Percentiles rank a stretch among this genome's conserved stretches.
phyloP scores from a whole-genome alignment of 371 early-diverging fungal species.

The Umbelopsis sp. region DNA sequence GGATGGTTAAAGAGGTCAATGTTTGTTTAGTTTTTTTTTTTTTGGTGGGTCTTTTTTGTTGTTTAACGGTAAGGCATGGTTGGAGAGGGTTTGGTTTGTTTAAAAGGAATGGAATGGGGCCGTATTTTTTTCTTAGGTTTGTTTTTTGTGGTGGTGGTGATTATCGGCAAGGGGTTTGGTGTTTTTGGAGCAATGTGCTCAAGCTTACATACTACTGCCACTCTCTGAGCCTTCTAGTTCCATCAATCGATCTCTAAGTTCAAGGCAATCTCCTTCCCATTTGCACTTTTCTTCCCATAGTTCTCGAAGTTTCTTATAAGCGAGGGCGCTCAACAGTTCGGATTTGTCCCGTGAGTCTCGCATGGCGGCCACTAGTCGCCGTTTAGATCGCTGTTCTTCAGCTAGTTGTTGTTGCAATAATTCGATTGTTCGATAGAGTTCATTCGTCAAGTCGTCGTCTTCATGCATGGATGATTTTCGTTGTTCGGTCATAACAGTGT shows the following conservation, averaged over 20 bases:
- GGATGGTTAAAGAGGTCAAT: too few species aligned
- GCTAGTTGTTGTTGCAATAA: conserved; percentile 44
- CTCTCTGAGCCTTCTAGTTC: conserved; percentile 6
- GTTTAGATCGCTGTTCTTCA: conserved; percentile 43
- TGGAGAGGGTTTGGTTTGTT: neutral
- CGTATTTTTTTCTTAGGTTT: neutral
- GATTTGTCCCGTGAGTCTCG: conserved; percentile 53
- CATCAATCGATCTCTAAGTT: conserved; percentile 26
- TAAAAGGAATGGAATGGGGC: neutral
- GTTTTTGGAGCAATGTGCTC: neutral
- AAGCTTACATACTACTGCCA: conserved; percentile 1
- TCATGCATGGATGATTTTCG: conserved; percentile 15
- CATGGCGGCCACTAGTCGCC: conserved; percentile 49
- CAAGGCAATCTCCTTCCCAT: conserved; percentile 43
- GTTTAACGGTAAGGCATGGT: too few species aligned
- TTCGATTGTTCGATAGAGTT: conserved; percentile 13
- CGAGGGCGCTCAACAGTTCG: conserved; percentile 54
- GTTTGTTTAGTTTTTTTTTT: too few species aligned
- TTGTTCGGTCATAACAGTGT: conserved; percentile 14
- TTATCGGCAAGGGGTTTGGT: neutral
- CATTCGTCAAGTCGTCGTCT: neutral
- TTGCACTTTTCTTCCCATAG: conserved; percentile 49
- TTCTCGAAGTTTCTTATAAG: conserved; percentile 56
- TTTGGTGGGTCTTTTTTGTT: too few species aligned
- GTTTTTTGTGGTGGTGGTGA: too few species aligned